Conservation (phyloP, 768 basidiomycete species). For the Podaxis sp. region DNA sequence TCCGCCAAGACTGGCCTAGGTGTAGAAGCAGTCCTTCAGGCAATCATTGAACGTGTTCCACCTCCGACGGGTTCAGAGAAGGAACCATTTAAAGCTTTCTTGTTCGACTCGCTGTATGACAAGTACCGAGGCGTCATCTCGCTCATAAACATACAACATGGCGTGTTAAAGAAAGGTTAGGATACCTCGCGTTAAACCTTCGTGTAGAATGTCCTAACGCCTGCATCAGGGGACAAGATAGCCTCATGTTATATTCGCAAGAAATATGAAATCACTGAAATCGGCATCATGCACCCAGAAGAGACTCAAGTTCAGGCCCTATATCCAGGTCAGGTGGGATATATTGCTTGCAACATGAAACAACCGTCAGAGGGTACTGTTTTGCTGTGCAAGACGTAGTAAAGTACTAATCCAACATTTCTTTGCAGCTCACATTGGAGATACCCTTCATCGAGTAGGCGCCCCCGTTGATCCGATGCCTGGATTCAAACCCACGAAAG, state of each 20-base stretch:
- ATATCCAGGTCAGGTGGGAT: slow-evolving; percentile 82
- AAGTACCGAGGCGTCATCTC: slow-evolving; percentile 96
- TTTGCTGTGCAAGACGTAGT: background rate
- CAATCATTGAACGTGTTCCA: slow-evolving; percentile 83
- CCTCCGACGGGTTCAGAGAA: slow-evolving; percentile 60
- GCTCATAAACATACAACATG: slow-evolving; percentile 78
- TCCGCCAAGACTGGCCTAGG: slow-evolving; percentile 93
- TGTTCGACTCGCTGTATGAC: slow-evolving; percentile 97
- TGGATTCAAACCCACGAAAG: slow-evolving; percentile 88
- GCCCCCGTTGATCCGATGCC: slow-evolving; percentile 79
- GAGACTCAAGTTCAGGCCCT: slow-evolving; percentile 72
- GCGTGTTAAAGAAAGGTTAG: slow-evolving; percentile 78
- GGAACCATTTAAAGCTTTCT: slow-evolving; percentile 73
- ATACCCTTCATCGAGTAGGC: slow-evolving; percentile 82
- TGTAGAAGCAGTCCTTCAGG: slow-evolving; percentile 72
- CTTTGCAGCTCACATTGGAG: slow-evolving; percentile 82
- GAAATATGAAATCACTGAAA: slow-evolving; percentile 84
- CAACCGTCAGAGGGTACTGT: slow-evolving; percentile 83
- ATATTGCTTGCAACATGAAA: slow-evolving; percentile 96
- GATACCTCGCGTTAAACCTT: background rate
- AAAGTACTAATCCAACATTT: slow-evolving; percentile 2
- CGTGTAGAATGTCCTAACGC: background rate
- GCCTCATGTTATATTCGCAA: slow-evolving; percentile 81
- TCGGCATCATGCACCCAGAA: slow-evolving; percentile 90
- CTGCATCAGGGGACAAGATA: slow-evolving; percentile 79